Evolutionary conservation across 495 filamentous ascomycete species (phyloP).

Genomic region (Tuber borchii): DNA sequence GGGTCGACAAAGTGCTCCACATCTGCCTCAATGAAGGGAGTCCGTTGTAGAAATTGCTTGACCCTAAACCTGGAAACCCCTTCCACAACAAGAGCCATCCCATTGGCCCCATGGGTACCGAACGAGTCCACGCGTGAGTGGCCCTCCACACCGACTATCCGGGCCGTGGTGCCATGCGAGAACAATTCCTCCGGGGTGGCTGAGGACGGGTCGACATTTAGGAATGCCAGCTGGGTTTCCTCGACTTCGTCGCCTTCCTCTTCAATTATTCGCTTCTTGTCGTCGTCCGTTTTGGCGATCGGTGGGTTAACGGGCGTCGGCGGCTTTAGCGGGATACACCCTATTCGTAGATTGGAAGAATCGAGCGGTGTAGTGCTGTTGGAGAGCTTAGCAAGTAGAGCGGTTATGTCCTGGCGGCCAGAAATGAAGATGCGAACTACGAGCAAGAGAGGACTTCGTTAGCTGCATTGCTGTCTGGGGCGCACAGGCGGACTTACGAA

Average conservation of each 20-base stretch:
- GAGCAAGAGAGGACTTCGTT: neutral
- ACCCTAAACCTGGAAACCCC: slow-evolving; percentile 71
- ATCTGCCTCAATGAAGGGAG: slow-evolving; percentile 77
- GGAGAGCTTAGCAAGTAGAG: slow-evolving; percentile 59
- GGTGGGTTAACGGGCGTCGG: slow-evolving; percentile 39
- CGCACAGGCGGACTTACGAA: slow-evolving; percentile 38
- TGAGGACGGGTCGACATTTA: slow-evolving; percentile 52
- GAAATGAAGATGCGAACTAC: slow-evolving; percentile 56
- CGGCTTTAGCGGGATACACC: slow-evolving; percentile 61
- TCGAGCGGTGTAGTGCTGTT: slow-evolving; percentile 52
- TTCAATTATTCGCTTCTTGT: slow-evolving; percentile 37
- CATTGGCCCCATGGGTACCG: slow-evolving; percentile 19
- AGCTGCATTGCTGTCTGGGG: neutral
- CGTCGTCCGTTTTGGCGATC: slow-evolving; percentile 36
- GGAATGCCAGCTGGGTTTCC: slow-evolving; percentile 27
- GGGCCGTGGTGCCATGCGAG: slow-evolving; percentile 59
- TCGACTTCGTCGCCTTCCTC: slow-evolving; percentile 43
- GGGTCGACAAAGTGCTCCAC: slow-evolving; percentile 49
- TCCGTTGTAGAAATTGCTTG: slow-evolving; percentile 66
- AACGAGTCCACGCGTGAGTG: slow-evolving; percentile 31
- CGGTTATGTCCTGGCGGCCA: slow-evolving; percentile 61
- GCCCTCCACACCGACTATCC: slow-evolving; percentile 62
- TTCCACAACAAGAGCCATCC: slow-evolving; percentile 67
- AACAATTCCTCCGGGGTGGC: slow-evolving; percentile 61
- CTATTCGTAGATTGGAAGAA: slow-evolving; percentile 53